Evolutionary conservation across 1,139 yeast genomes (phyloP), one percentile per base, ranked within the genome.

Genomic region (Groenewaldozyma auringiensis): DNA sequence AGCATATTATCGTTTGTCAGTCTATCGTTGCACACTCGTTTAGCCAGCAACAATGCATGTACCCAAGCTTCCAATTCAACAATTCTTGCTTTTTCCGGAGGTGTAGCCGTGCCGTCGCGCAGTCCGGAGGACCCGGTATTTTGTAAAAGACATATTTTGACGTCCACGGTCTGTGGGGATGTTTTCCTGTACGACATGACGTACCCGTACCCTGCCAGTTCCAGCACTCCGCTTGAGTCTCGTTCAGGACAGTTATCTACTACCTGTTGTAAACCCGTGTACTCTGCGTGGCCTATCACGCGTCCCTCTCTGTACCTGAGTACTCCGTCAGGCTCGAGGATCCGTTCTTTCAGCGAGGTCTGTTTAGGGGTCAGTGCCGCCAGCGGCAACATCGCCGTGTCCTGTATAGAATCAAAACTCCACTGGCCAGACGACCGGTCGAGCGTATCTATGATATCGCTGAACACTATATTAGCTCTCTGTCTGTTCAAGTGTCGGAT

Each of bases 401-500:
- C 53, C 43, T 54, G 54, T 8, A 25, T 6, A 29, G 56, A 36
- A 41, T 58, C 57, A 11, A 60, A 54, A 35, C 6, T 13, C 16
- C 21, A 16, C 9, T 9, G 20, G 4, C 13, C 22, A 18, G 8
- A 9, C 11, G 11, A 8, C 11, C 25, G 8, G 6, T 35, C 38
- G 11, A 61, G 50, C 9, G 61, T 47, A 27, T 50, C 54, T 33
- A 59, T 45, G 34, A 62, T 48, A 37, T 60, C 61, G 31, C 65
- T 51, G 47, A 65, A 62, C 21, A 66, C 55, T 33, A 66, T 56
- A 40, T 57, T 62, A 6, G 68, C 40, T 13, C 70, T 52, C 46
- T 66, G 70, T 2, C 68, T 57, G 47, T 66, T 66, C 44, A 66
- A 45, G 3, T 60, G 55, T 17, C 57, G 49, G 49, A 64, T 55